Evolutionary conservation across 495 filamentous ascomycete species (phyloP).

Genomic region (Daldinia loculata): DNA sequence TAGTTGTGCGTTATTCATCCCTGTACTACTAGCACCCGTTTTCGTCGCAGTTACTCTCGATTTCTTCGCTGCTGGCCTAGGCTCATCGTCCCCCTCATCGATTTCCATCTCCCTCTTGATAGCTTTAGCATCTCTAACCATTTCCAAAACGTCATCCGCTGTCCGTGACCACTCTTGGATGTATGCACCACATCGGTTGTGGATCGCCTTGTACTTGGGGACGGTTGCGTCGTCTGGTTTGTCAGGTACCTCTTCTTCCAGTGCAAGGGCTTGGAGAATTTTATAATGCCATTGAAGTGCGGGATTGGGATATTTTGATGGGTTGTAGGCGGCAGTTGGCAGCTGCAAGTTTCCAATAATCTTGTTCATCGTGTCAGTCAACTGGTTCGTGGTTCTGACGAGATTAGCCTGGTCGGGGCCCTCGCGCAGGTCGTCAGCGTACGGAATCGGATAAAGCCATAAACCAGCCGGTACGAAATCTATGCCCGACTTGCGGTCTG

Average conservation of each 20-base stretch:
- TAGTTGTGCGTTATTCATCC: constrained; percentile 65
- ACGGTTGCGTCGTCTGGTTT: constrained; percentile 82
- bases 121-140: constrained; percentile 42
- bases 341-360: constrained; percentile 89
- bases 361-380: constrained; percentile 82
- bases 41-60: constrained; percentile 44
- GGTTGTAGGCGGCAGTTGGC: constrained; percentile 83
- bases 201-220: constrained; percentile 79
- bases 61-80: constrained; percentile 51
- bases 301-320: constrained; percentile 90
- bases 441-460: constrained; percentile 89
- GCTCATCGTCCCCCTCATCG: constrained; percentile 50
- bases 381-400: constrained; percentile 68
- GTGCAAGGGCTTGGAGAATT: constrained; percentile 88
- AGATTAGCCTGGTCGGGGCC: constrained; percentile 63
- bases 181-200: constrained; percentile 83
- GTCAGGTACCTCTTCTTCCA: constrained; percentile 91
- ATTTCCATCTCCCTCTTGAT: constrained; percentile 54
- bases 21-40: constrained; percentile 32
- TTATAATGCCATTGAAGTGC: constrained; percentile 97
- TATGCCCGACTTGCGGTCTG: constrained; percentile 67
- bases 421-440: constrained; percentile 86
- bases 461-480: constrained; percentile 82
- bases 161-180: constrained; percentile 76
- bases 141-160: constrained; percentile 44